Conservation (phyloP, 2,329 filamentous ascomycete species). For the Trichoderma simmonsii region DNA sequence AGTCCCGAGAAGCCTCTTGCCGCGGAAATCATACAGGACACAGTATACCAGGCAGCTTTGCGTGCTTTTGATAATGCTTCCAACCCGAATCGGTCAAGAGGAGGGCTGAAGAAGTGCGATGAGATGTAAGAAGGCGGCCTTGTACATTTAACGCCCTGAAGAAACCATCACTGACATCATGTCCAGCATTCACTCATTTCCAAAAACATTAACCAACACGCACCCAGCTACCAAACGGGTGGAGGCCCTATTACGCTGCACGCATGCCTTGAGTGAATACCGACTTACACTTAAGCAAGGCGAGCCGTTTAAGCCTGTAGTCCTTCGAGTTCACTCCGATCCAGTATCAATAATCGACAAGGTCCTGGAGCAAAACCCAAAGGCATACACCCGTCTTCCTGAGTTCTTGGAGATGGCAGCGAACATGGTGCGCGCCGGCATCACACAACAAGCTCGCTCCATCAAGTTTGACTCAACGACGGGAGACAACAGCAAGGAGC, state of each 20-base stretch:
- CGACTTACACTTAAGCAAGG: slow-evolving; percentile 75
- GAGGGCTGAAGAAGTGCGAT: slow-evolving; percentile 72
- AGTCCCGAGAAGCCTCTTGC: slow-evolving; percentile 48
- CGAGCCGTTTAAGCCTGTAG: slow-evolving; percentile 75
- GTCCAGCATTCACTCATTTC: slow-evolving; percentile 61
- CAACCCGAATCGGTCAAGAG: slow-evolving; percentile 73
- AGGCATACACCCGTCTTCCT: slow-evolving; percentile 71
- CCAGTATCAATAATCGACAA: slow-evolving; percentile 70
- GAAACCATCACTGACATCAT: not conserved
- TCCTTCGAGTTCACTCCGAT: slow-evolving; percentile 72
- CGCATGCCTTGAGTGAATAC: slow-evolving; percentile 72
- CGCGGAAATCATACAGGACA: slow-evolving; percentile 52
- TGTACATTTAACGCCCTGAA: not conserved
- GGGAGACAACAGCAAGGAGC: slow-evolving; percentile 30
- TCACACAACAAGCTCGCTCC: slow-evolving; percentile 30
- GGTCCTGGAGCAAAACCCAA: slow-evolving; percentile 71
- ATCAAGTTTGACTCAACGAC: not conserved
- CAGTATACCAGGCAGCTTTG: slow-evolving; percentile 62
- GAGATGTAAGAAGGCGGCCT: slow-evolving; percentile 57
- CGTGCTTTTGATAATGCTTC: slow-evolving; percentile 76
- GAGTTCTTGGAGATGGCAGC: slow-evolving; percentile 67
- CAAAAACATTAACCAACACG: slow-evolving; percentile 52
- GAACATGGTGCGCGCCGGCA: slow-evolving; percentile 61
- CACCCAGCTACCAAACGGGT: slow-evolving; percentile 51
- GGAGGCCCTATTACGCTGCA: slow-evolving; percentile 66